phyloP scores from a whole-genome alignment of 768 basidiomycete species.

The Favolaschia claudopus region DNA sequence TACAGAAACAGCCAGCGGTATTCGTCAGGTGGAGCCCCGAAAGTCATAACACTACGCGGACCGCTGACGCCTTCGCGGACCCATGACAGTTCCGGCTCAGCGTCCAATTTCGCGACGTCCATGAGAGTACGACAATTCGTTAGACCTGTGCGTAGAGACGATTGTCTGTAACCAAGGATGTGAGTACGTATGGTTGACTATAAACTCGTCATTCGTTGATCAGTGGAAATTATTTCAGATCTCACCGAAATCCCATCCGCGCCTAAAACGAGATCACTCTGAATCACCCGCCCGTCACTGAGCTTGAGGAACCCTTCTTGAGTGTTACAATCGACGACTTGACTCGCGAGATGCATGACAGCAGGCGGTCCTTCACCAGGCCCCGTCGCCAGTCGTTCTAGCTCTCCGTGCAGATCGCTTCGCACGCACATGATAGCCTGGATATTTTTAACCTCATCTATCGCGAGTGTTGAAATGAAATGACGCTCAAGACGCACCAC shows the following conservation, averaged over 20 bases:
- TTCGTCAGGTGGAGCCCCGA: too few species aligned
- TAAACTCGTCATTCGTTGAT: not conserved
- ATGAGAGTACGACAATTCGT: too few species aligned
- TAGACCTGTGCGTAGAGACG: too few species aligned
- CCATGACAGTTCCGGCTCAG: too few species aligned
- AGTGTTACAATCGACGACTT: not conserved
- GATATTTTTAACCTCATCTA: not conserved
- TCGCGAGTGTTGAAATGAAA: too few species aligned
- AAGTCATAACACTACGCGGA: too few species aligned
- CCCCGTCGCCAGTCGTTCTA: not conserved
- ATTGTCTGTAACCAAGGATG: not conserved
- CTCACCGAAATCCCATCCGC: slow-evolving; percentile 10
- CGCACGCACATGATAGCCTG: not conserved
- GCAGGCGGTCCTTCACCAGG: slow-evolving; percentile 6
- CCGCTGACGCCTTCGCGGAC: too few species aligned
- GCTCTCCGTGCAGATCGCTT: slow-evolving; percentile 3
- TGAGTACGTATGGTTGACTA: slow-evolving; percentile 3
- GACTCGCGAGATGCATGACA: not conserved
- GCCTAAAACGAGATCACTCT: slow-evolving; percentile 2
- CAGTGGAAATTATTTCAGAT: not conserved
- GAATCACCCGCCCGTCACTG: not conserved
- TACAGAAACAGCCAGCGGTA: too few species aligned
- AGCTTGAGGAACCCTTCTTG: not conserved
- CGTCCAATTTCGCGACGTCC: too few species aligned
- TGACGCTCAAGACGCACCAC: not conserved